Evolutionary conservation across 1,284 basidiomycete species (phyloP).

Genomic region (Rhizoctonia solani): DNA sequence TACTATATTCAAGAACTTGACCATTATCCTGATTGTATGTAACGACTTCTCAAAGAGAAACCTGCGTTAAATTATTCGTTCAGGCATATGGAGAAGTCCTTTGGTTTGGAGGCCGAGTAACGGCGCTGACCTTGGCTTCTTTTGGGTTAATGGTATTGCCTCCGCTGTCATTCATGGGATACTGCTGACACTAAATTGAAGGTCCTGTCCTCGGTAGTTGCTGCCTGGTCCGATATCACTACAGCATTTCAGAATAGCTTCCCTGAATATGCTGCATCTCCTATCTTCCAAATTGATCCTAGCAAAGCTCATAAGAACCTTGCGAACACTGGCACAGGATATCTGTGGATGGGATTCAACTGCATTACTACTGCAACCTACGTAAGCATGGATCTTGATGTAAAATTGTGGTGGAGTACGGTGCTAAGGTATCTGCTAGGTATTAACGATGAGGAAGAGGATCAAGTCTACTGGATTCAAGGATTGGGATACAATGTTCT

Average conservation of each 20-base stretch:
- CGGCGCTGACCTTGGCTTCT: slow-evolving; percentile 83
- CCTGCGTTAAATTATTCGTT: slow-evolving; percentile 41
- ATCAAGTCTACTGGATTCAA: slow-evolving; percentile 99
- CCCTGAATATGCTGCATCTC: slow-evolving; percentile 17
- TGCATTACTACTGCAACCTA: slow-evolving; percentile 91
- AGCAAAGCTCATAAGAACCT: slow-evolving; percentile 49
- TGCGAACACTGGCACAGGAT: slow-evolving; percentile 75
- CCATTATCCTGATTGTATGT: slow-evolving; percentile 91
- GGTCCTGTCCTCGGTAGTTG: slow-evolving; percentile 93
- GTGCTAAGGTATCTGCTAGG: slow-evolving; percentile 54
- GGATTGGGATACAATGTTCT: slow-evolving; percentile 99
- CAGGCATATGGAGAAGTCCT: slow-evolving; percentile 95
- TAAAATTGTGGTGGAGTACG: not conserved
- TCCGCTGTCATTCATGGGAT: not conserved
- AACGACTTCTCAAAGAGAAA: slow-evolving; percentile 43
- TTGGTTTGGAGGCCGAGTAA: slow-evolving; percentile 94
- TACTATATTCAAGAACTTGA: slow-evolving; percentile 99
- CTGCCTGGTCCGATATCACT: slow-evolving; percentile 88
- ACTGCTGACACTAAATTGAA: slow-evolving; percentile 44
- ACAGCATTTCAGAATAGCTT: slow-evolving; percentile 15
- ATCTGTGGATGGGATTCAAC: slow-evolving; percentile 96
- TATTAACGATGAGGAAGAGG: slow-evolving; percentile 93
- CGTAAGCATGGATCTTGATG: slow-evolving; percentile 55
- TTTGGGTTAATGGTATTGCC: slow-evolving; percentile 86
- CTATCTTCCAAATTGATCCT: slow-evolving; percentile 39